Evolutionary conservation across 352 stramenopile species (phyloP).

Genomic region (Pythium insidiosum): DNA sequence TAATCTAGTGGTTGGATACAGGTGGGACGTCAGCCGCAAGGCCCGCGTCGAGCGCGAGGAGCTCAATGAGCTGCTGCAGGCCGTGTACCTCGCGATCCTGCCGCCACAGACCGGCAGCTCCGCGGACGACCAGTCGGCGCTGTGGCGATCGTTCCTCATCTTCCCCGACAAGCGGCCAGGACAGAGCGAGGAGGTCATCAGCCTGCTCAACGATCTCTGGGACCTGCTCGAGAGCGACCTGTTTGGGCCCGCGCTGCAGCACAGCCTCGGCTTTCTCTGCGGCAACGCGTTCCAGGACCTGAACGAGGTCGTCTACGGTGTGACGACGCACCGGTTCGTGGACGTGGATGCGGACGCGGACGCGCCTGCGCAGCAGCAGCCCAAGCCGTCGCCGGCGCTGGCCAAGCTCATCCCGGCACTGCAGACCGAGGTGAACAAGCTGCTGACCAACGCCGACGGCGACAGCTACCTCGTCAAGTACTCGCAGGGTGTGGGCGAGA

Average conservation of each 20-base stretch:
- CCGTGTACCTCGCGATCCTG: conserved; percentile 48
- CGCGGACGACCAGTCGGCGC: conserved; percentile 21
- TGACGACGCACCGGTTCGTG: conserved; percentile 13
- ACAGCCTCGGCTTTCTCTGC: conserved; percentile 66
- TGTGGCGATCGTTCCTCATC: conserved; percentile 68
- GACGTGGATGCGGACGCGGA: conserved; percentile 20
- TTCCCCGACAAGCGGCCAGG: conserved; percentile 61
- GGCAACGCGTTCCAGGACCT: conserved; percentile 79
- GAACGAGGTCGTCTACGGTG: conserved; percentile 62
- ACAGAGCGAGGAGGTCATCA: conserved; percentile 70
- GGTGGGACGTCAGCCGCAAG: conserved; percentile 69
- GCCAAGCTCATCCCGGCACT: conserved; percentile 76
- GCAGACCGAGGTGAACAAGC: conserved; percentile 62
- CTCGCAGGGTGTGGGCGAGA: conserved; percentile 65
- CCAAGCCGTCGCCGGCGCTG: conserved; percentile 49
- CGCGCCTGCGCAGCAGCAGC: conserved; percentile 10
- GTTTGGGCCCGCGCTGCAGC: conserved; percentile 60
- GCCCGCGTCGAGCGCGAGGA: conserved; percentile 54
- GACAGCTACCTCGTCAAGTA: conserved; percentile 67
- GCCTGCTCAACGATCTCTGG: conserved; percentile 75
- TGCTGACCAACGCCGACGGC: conserved; percentile 33
- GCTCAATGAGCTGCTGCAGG: conserved; percentile 66
- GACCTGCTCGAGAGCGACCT: conserved; percentile 75
- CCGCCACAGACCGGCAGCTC: conserved; percentile 19
- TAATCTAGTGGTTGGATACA: not conserved